These are phyloP conservation scores for Trichothecium roseum DNA, from an alignment of 2,329 filamentous ascomycete species.

Conservation along the genomic window DNA sequence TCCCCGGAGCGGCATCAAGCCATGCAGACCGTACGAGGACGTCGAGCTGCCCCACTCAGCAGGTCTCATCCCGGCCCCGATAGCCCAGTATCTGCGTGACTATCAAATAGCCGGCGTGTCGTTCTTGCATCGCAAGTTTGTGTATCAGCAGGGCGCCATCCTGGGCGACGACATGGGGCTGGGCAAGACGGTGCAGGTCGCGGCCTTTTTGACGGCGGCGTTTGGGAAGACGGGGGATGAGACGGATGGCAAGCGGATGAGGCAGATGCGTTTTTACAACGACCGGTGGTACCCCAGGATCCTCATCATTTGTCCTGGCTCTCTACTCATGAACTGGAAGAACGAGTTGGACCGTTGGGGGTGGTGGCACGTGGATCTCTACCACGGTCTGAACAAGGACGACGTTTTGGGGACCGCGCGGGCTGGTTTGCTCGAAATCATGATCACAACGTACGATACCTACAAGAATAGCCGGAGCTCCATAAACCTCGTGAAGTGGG, in stretches of 20 bases:
- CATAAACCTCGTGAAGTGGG: slow-evolving; percentile 83
- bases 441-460: slow-evolving; percentile 90
- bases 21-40: slow-evolving; percentile 62
- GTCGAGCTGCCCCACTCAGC: slow-evolving; percentile 65
- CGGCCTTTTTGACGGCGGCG: slow-evolving; percentile 78
- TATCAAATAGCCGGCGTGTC: slow-evolving; percentile 81
- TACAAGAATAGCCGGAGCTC: slow-evolving; percentile 66
- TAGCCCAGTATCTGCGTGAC: slow-evolving; percentile 83
- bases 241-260: slow-evolving; percentile 75
- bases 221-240: slow-evolving; percentile 93
- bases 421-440: slow-evolving; percentile 71
- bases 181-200: slow-evolving; percentile 94
- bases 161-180: slow-evolving; percentile 96
- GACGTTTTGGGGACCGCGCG: slow-evolving; percentile 62
- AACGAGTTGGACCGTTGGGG: slow-evolving; percentile 83
- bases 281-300: slow-evolving; percentile 65
- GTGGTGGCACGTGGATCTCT: slow-evolving; percentile 85
- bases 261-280: slow-evolving; percentile 61
- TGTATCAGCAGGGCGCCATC: slow-evolving; percentile 83
- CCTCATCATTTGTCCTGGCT: slow-evolving; percentile 81
- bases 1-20: slow-evolving; percentile 41
- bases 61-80: slow-evolving; percentile 75
- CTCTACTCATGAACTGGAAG: slow-evolving; percentile 83
- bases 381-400: slow-evolving; percentile 60
- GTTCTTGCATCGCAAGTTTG: slow-evolving; percentile 81